Percentiles rank a stretch among this genome's conserved stretches.
phyloP scores from a whole-genome alignment of 805 yeast genomes.

The Saturnispora serradocipensis region DNA sequence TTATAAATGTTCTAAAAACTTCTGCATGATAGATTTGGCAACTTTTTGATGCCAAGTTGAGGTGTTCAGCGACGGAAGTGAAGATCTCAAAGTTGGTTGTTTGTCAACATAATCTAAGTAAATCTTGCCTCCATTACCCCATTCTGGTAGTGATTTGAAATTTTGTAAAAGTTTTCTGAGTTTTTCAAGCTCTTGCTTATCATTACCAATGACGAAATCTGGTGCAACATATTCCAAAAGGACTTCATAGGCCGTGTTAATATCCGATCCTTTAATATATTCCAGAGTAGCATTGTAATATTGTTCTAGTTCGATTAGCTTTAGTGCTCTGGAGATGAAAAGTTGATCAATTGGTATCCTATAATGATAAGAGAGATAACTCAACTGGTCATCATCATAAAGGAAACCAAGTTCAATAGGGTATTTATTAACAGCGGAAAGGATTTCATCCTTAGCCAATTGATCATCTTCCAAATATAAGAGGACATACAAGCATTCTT shows the following conservation, averaged over 20 bases:
- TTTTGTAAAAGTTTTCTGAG: constrained; percentile 32
- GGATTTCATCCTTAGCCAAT: constrained; percentile 34
- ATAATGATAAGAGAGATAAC: constrained; percentile 31
- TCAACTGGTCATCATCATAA: constrained; percentile 23
- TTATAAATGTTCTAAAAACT: constrained; percentile 2
- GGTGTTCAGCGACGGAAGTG: constrained; percentile 1
- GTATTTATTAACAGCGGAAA: constrained; percentile 28
- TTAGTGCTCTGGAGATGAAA: constrained; percentile 52
- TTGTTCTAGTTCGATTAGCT: constrained; percentile 40
- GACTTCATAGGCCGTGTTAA: constrained; percentile 54
- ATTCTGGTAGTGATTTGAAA: constrained; percentile 38
- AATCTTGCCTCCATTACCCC: constrained; percentile 52
- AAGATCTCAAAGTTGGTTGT: background rate
- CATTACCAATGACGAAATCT: constrained; percentile 44
- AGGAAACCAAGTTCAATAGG: constrained; percentile 26
- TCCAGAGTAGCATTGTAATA: constrained; percentile 47
- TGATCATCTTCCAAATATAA: constrained; percentile 46
- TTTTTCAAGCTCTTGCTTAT: constrained; percentile 14
- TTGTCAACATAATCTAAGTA: constrained; percentile 40
- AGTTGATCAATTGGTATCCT: constrained; percentile 41
- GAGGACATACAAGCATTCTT: constrained; percentile 55
- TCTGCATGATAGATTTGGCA: constrained; percentile 5
- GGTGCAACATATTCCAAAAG: constrained; percentile 64
- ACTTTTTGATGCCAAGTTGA: constrained; percentile 1
- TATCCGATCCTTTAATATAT: constrained; percentile 50